A percentile compares a stretch with the other conserved stretches of the same genome.
These are phyloP conservation scores for Penicillium daleae DNA, from an alignment of 495 filamentous ascomycete species.

Conservation along the genomic window DNA sequence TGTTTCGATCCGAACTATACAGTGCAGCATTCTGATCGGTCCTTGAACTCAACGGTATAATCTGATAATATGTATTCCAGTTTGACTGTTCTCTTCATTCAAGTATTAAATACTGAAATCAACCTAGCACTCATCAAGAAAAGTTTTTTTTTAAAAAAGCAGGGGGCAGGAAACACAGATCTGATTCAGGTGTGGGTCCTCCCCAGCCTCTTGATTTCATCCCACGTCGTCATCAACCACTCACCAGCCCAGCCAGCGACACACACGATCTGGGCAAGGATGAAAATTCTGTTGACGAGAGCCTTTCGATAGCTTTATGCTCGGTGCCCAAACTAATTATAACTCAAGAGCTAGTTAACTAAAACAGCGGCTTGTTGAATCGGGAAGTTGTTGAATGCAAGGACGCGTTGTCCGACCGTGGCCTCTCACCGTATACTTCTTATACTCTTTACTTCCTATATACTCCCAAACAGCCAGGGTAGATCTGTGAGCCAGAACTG, in stretches of 20 bases:
- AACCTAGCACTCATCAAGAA: not conserved
- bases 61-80: not conserved
- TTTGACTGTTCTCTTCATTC: not conserved
- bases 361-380: not conserved
- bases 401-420: not conserved
- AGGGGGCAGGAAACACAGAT: slow-evolving; percentile 16
- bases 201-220: slow-evolving; percentile 29
- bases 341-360: not conserved
- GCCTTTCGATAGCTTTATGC: not conserved
- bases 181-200: slow-evolving; percentile 15
- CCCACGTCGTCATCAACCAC: not conserved
- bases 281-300: not conserved
- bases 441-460: not conserved
- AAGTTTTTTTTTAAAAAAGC: too few relatives aligned
- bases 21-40: not conserved
- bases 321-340: not conserved
- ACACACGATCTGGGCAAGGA: not conserved
- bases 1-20: slow-evolving; percentile 4
- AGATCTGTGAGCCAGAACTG: too few relatives aligned
- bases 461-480: too few relatives aligned
- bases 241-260: not conserved
- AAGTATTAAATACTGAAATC: not conserved
- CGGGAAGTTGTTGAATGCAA: slow-evolving; percentile 7
- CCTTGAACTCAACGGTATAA: not conserved
- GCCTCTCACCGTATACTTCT: not conserved